A percentile compares a stretch with the other conserved stretches of the same genome.
phyloP scores from a whole-genome alignment of 192 early-diverging fungal species.

The Backusella australiensis region DNA sequence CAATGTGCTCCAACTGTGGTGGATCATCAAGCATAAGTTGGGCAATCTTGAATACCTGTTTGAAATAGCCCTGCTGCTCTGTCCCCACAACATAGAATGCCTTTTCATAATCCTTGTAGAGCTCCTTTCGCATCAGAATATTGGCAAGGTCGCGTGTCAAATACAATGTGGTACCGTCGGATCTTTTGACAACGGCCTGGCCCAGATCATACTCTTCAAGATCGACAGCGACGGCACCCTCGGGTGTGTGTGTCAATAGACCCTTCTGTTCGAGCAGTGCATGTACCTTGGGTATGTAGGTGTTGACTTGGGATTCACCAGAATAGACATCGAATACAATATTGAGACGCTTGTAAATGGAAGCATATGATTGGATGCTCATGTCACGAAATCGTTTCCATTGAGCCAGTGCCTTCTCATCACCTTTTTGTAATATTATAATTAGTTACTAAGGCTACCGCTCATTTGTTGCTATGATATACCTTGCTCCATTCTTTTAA shows the following conservation, averaged over 20 bases:
- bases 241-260: constrained; percentile 57
- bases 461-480: not conserved
- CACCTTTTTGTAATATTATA: constrained; percentile 25
- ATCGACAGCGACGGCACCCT: constrained; percentile 81
- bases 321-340: constrained; percentile 88
- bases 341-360: constrained; percentile 78
- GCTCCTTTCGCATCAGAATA: constrained; percentile 70
- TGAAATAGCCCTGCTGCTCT: constrained; percentile 83
- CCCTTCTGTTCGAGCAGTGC: constrained; percentile 61
- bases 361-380: constrained; percentile 79
- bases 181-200: constrained; percentile 67
- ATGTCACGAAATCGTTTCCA: constrained; percentile 88
- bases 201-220: constrained; percentile 74
- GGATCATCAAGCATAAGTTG: constrained; percentile 46
- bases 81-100: constrained; percentile 86
- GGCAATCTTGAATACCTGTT: constrained; percentile 87
- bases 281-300: constrained; percentile 63
- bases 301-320: constrained; percentile 82
- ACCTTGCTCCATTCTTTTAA: constrained; percentile 83
- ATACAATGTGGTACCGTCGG: constrained; percentile 87
- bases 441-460: no score
- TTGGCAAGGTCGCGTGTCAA: constrained; percentile 91
- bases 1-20: constrained; percentile 73
- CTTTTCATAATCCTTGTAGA: constrained; percentile 69
- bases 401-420: constrained; percentile 61